Percentiles rank a stretch among this genome's conserved stretches.
Conservation (phyloP, 2,329 filamentous ascomycete species). For the Chrysoporthe deuterocubensis region DNA sequence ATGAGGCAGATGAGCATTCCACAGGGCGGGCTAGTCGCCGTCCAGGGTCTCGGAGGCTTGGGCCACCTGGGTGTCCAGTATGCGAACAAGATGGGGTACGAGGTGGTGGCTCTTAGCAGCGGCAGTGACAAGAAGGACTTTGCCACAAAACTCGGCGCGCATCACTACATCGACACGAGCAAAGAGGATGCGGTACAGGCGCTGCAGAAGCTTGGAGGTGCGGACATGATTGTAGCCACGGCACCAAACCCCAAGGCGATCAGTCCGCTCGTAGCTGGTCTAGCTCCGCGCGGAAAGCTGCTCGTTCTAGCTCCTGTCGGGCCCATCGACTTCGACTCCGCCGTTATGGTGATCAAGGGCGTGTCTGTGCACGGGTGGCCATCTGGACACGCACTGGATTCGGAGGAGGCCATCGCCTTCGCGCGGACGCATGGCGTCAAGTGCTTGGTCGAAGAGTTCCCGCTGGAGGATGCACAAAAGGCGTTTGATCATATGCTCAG, state of each 20-base stretch:
- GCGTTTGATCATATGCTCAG: slow-evolving; percentile 38
- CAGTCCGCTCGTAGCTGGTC: slow-evolving; percentile 53
- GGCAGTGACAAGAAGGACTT: slow-evolving; percentile 71
- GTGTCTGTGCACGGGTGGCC: slow-evolving; percentile 65
- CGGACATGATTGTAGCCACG: slow-evolving; percentile 63
- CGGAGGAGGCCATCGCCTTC: slow-evolving; percentile 68
- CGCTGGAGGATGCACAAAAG: slow-evolving; percentile 52
- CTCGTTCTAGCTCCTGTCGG: slow-evolving; percentile 59
- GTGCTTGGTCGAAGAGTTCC: slow-evolving; percentile 67
- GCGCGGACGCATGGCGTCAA: slow-evolving; percentile 63
- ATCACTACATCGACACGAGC: slow-evolving; percentile 62
- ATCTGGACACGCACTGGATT: slow-evolving; percentile 63
- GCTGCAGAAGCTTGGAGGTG: slow-evolving; percentile 62
- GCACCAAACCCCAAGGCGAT: slow-evolving; percentile 64
- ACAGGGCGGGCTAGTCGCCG: slow-evolving; percentile 56
- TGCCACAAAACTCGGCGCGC: slow-evolving; percentile 64
- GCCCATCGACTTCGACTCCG: slow-evolving; percentile 47
- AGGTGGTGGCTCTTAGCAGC: slow-evolving; percentile 67
- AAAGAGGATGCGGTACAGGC: slow-evolving; percentile 52
- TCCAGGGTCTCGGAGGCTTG: slow-evolving; percentile 75
- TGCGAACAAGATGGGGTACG: slow-evolving; percentile 75
- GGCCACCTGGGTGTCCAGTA: slow-evolving; percentile 81
- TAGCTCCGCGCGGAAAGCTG: slow-evolving; percentile 58
- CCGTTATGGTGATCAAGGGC: slow-evolving; percentile 50
- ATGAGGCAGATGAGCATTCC: slow-evolving; percentile 58